Evolutionary conservation across 2,329 filamentous ascomycete species (phyloP).

Genomic region (Aspergillus ochraceoroseus): DNA sequence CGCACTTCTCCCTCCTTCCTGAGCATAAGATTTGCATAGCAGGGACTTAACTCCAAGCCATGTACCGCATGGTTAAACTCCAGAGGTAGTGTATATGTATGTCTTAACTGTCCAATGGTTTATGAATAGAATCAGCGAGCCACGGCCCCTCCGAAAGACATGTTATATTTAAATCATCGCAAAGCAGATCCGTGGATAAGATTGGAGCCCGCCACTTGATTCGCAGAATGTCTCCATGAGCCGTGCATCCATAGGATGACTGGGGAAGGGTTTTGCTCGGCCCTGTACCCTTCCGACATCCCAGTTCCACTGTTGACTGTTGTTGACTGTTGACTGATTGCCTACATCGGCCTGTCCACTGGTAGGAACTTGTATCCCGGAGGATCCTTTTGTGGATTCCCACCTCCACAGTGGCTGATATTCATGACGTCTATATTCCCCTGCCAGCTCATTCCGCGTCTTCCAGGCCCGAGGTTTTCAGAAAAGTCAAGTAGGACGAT

Average conservation of each 20-base stretch:
- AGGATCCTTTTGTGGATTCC: slow-evolving; percentile 5
- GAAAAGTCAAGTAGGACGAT: slow-evolving; percentile 15
- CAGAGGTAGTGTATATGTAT: no score
- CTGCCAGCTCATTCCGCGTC: slow-evolving; percentile 3
- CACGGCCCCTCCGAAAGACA: background rate
- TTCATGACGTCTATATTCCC: slow-evolving; percentile 21
- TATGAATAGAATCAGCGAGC: background rate
- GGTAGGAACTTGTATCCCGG: slow-evolving; percentile 14
- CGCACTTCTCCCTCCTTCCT: no score
- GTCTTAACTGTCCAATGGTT: no score
- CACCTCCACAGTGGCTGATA: slow-evolving; percentile 14
- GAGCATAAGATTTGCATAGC: no score
- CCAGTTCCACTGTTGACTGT: slow-evolving; percentile 20
- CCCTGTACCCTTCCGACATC: slow-evolving; percentile 14
- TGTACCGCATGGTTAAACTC: no score
- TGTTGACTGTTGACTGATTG: slow-evolving; percentile 14
- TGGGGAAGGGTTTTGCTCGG: slow-evolving; percentile 13
- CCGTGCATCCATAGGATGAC: no score
- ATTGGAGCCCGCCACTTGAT: slow-evolving; percentile 12
- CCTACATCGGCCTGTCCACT: slow-evolving; percentile 14
- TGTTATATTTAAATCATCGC: background rate
- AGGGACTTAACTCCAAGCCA: no score
- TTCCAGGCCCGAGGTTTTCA: slow-evolving; percentile 14
- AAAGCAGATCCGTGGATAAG: slow-evolving; percentile 15
- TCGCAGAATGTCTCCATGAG: slow-evolving; percentile 13